Evolutionary conservation across 306 rosid species (phyloP), one percentile per base, ranked within the genome.

Genomic region (Corylus americana): DNA sequence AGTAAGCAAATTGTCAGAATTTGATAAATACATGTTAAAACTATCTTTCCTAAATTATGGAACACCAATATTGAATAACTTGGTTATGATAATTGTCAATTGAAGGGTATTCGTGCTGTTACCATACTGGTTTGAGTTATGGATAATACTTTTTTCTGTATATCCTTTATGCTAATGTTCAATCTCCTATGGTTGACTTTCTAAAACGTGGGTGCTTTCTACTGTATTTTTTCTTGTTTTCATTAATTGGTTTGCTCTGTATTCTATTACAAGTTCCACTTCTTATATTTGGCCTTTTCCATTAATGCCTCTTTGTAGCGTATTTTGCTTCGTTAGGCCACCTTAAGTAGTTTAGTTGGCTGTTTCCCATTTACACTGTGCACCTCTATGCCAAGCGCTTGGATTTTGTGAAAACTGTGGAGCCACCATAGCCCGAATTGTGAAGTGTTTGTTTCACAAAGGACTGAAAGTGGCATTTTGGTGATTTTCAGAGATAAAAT

Each of bases 1-100:
- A 81, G 95, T 90, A 82, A 83, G 88, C 35, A 71, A 47, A 66
- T 69, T 59, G 37, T 55, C 16, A 61, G 73, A 73, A 58, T 14
- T 67, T 25, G 35, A 2, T 73, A 35, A 35, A 13, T 14, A 68
- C 49, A 35, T 73, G 69, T 74, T 51, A 31, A 45, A 42, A 2
- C 27, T 73, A 29, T 61, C 71, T 72, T 51, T 45, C 18, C 42
- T 77, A 74, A 58, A 8, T 53, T 75, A 51, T 67, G 63, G 51
- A 45, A 74, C 48, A 50, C 70, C 3, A 54, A 16, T 47, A 63
- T 16, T 7, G 31, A 42, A 54, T 72, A 25, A 11, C 47, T 0
- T 39, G 13, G 4, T 31, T 79, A 3, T 37, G 8, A 18, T 55
- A 67, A 61, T 53, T 45, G 13, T 80, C 83, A 42, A 69, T 74